Conservation (phyloP, 116 monocot species). For the Phalaenopsis hybrid region DNA sequence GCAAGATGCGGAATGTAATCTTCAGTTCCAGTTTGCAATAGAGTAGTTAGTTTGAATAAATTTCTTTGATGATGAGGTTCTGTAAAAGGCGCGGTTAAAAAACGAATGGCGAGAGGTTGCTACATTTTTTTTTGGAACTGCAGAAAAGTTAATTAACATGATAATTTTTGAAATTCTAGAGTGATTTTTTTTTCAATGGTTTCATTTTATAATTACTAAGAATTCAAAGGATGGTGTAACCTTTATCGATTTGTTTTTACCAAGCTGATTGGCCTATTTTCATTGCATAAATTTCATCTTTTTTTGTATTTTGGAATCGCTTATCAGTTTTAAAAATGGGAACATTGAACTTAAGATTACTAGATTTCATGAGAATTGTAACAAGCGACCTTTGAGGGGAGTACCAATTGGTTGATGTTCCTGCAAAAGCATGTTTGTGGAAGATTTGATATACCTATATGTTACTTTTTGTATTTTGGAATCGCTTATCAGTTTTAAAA, state of each 20-base stretch:
- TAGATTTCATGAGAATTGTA: not conserved
- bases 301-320: not conserved
- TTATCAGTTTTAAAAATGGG: not conserved
- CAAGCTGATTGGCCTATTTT: not conserved
- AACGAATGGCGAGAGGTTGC: not conserved
- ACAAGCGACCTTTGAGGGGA: not conserved
- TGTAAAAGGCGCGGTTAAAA: not conserved
- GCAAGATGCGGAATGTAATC: not conserved
- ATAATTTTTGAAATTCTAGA: not conserved
- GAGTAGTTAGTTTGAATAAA: not conserved
- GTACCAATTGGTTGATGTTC: not conserved
- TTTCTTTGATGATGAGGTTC: not conserved
- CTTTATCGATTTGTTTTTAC: not conserved
- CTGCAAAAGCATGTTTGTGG: too few species aligned
- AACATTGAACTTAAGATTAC: not conserved
- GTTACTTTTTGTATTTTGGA: not conserved
- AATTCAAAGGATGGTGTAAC: not conserved
- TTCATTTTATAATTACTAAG: not conserved
- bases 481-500: not conserved
- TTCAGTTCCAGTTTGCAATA: not conserved
- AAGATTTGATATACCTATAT: not conserved
- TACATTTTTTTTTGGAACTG: not conserved
- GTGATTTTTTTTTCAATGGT: not conserved
- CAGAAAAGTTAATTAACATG: not conserved
- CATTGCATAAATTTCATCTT: not conserved